A percentile compares a stretch with the other conserved stretches of the same genome.
Conservation (phyloP, 129 eudicot species). For the Glebionis coronaria region DNA sequence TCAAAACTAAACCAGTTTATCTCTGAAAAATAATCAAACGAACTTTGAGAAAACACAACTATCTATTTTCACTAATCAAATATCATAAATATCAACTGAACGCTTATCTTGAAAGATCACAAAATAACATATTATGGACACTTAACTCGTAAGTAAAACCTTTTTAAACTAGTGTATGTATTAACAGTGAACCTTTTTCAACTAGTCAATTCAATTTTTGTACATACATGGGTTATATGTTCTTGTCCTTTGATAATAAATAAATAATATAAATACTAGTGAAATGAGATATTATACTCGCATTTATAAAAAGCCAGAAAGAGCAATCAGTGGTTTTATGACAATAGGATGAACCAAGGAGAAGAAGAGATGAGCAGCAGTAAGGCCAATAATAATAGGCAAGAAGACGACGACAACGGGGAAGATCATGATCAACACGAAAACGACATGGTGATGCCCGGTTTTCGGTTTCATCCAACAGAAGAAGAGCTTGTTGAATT, state of each 20-base stretch:
- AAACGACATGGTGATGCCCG: constrained; percentile 95
- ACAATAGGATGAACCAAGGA: constrained; percentile 33
- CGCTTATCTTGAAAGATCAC: too few species aligned
- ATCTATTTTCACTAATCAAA: too few species aligned
- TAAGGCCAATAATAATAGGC: constrained; percentile 9
- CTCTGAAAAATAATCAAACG: too few species aligned
- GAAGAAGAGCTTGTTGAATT: constrained; percentile 96
- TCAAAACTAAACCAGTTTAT: too few species aligned
- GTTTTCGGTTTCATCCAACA: constrained; percentile 94
- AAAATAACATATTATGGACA: too few species aligned
- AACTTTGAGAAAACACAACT: too few species aligned
- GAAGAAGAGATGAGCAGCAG: constrained; percentile 21
- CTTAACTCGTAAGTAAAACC: too few species aligned
- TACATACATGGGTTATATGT: constrained; percentile 1
- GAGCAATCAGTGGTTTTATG: constrained; percentile 35
- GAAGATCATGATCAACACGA: constrained; percentile 74
- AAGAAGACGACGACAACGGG: constrained; percentile 16
- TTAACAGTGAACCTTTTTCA: too few species aligned
- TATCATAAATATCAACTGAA: too few species aligned
- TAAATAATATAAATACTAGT: background rate
- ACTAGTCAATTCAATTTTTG: background rate
- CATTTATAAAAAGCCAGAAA: constrained; percentile 23
- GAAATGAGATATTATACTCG: background rate
- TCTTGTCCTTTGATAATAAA: background rate
- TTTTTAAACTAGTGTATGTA: too few species aligned